Evolutionary conservation across 2,329 filamentous ascomycete genomes (phyloP).

Genomic region (Davidsoniella australis): DNA sequence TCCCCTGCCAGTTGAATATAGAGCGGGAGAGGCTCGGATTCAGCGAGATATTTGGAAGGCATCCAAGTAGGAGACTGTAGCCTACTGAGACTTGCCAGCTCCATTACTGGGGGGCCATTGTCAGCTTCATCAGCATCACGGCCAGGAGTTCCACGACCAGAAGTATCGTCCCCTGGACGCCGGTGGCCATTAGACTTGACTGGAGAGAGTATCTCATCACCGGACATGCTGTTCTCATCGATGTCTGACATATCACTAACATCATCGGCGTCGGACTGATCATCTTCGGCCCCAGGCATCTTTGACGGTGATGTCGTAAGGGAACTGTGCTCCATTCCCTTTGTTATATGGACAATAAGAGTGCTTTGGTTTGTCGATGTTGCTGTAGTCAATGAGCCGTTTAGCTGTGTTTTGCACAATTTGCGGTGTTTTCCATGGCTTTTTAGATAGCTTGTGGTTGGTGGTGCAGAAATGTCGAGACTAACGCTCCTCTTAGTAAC

Average conservation of each 20-base stretch:
- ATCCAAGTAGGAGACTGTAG: constrained; percentile 32
- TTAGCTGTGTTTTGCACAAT: constrained; percentile 7
- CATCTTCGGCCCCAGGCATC: constrained; percentile 17
- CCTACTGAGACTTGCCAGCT: constrained; percentile 31
- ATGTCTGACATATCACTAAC: constrained; percentile 37
- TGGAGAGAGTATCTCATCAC: constrained; percentile 32
- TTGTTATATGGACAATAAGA: constrained; percentile 23
- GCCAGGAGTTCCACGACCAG: constrained; percentile 34
- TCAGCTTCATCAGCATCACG: constrained; percentile 32
- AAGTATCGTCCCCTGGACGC: constrained; percentile 32
- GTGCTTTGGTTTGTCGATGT: constrained; percentile 14
- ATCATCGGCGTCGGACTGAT: constrained; percentile 28
- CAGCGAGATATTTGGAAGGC: constrained; percentile 38
- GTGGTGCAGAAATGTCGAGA: constrained; percentile 21
- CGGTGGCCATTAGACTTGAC: constrained; percentile 26
- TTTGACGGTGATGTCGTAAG: constrained; percentile 24
- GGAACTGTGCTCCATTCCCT: constrained; percentile 20
- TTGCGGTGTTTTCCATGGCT: constrained; percentile 26
- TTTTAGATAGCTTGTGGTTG: constrained; percentile 31
- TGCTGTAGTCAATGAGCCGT: background rate
- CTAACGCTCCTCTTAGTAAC: constrained; percentile 18
- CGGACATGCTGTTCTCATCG: constrained; percentile 34
- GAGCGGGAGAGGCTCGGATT: constrained; percentile 35
- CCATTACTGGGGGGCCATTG: constrained; percentile 24
- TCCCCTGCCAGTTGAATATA: constrained; percentile 34